phyloP scores from a whole-genome alignment of 2,329 filamentous ascomycete species.

The Myriosclerotinia scirpicola region DNA sequence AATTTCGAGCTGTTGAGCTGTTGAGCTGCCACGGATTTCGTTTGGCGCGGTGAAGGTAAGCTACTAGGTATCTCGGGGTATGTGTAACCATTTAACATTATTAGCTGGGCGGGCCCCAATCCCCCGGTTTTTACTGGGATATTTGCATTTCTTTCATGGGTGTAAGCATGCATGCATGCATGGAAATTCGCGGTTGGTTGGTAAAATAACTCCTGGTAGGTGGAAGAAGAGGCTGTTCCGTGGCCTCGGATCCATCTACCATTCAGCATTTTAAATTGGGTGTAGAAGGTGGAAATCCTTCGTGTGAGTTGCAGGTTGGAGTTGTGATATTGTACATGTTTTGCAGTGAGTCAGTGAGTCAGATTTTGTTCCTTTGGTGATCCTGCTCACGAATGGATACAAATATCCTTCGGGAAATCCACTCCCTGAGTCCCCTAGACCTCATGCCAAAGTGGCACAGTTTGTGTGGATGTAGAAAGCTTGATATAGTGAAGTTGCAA shows the following conservation, averaged over 20 bases:
- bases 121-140: slow-evolving; percentile 1
- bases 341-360: too few species aligned
- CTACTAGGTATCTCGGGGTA: not conserved
- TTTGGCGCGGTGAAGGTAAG: slow-evolving; percentile 9
- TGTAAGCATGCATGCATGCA: slow-evolving; percentile 1
- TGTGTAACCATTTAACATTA: not conserved
- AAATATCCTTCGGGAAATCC: too few species aligned
- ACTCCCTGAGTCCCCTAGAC: too few species aligned
- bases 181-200: slow-evolving; percentile 1
- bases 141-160: slow-evolving; percentile 4
- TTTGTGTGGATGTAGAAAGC: too few species aligned
- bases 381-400: too few species aligned
- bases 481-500: too few species aligned
- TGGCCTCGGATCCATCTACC: too few species aligned
- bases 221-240: slow-evolving; percentile 3
- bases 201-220: not conserved
- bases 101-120: not conserved
- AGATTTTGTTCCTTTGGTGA: too few species aligned
- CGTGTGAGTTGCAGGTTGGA: not conserved
- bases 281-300: not conserved
- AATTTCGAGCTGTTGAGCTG: not conserved
- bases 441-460: too few species aligned
- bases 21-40: not conserved
- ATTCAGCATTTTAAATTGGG: too few species aligned
- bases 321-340: not conserved